Conservation (phyloP, 192 early-diverging fungal species). For the Coemansia sp. region DNA sequence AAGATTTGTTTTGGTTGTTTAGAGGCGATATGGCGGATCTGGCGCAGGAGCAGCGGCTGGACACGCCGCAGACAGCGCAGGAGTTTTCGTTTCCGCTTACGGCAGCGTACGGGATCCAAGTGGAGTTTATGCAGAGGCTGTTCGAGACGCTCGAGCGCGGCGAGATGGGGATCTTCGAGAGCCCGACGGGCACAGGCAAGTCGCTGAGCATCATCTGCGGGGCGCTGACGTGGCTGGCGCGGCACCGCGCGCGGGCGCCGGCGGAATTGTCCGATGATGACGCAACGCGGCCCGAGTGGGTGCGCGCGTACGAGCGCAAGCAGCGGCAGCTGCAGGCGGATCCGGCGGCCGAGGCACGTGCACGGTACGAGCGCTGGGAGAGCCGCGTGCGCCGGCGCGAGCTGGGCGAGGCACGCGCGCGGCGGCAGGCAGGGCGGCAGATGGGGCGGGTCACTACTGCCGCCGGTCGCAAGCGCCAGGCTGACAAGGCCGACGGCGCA, state of each 20-base stretch:
- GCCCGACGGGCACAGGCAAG: slow-evolving; percentile 93
- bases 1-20: not conserved
- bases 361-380: slow-evolving; percentile 28
- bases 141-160: slow-evolving; percentile 64
- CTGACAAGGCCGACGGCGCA: not conserved
- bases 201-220: slow-evolving; percentile 85
- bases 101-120: slow-evolving; percentile 70
- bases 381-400: slow-evolving; percentile 6
- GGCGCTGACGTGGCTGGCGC: slow-evolving; percentile 73
- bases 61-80: slow-evolving; percentile 21
- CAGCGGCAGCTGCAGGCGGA: not conserved
- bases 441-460: not conserved
- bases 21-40: not conserved
- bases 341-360: not conserved
- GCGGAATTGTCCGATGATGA: not conserved
- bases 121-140: slow-evolving; percentile 70
- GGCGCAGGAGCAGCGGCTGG: slow-evolving; percentile 1
- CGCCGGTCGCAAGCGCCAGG: not conserved
- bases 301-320: slow-evolving; percentile 23
- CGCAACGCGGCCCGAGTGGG: slow-evolving; percentile 43
- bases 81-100: slow-evolving; percentile 60
- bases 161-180: slow-evolving; percentile 82
- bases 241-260: slow-evolving; percentile 12
- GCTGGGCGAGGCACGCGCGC: not conserved
- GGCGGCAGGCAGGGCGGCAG: slow-evolving; percentile 17